A percentile compares a stretch with the other conserved stretches of the same genome.
Evolutionary conservation across 176 grass and related monocot species (phyloP).

Genomic region (Aegilops tauschii): DNA sequence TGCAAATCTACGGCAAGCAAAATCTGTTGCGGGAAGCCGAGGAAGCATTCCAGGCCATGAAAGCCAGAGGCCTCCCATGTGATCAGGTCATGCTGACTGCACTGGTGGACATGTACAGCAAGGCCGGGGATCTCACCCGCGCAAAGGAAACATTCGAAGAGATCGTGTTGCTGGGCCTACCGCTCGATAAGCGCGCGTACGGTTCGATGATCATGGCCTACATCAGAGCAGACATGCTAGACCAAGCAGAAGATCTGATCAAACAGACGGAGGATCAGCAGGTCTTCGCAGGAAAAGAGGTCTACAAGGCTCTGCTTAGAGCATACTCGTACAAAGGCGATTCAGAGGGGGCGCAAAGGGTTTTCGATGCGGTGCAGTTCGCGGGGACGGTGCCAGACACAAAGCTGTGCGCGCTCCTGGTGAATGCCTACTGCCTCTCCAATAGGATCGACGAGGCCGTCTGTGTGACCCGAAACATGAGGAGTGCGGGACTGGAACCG

Average conservation of each 20-base stretch:
- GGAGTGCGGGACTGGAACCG: constrained; percentile 39
- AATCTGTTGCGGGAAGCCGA: constrained; percentile 71
- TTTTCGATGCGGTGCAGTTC: constrained; percentile 70
- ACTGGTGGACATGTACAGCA: constrained; percentile 13
- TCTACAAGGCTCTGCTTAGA: constrained; percentile 92
- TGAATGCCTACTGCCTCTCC: constrained; percentile 76
- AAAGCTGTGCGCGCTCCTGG: constrained; percentile 63
- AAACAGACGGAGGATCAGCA: constrained; percentile 64
- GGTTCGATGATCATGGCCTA: constrained; percentile 95
- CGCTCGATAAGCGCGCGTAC: constrained; percentile 65
- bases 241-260: constrained; percentile 54
- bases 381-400: constrained; percentile 69
- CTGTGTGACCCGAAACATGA: constrained; percentile 72
- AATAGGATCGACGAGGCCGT: constrained; percentile 30
- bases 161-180: constrained; percentile 61
- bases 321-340: constrained; percentile 62
- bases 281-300: constrained; percentile 60
- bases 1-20: constrained; percentile 68
- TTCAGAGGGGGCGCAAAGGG: constrained; percentile 62
- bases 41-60: constrained; percentile 61
- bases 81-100: constrained; percentile 55
- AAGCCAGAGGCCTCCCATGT: constrained; percentile 62
- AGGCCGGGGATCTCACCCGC: not conserved
- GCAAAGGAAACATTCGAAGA: constrained; percentile 53
- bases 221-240: constrained; percentile 67